A percentile compares a stretch with the other conserved stretches of the same genome.
Conservation (phyloP, 768 basidiomycete genomes). For the Boletales sp. region DNA sequence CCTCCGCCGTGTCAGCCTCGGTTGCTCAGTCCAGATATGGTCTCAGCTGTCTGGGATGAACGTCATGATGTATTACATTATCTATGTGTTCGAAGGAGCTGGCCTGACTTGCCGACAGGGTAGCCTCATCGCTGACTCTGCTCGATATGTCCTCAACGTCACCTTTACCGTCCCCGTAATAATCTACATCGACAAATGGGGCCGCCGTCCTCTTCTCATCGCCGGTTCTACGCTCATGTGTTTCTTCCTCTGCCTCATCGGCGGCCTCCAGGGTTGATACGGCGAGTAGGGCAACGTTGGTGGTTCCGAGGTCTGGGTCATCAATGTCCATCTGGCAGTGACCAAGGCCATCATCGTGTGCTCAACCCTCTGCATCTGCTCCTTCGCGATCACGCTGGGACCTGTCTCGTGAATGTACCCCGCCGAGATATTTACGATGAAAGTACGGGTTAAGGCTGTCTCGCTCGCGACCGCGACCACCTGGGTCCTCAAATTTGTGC, state of each 20-base stretch:
- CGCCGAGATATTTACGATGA: slow-evolving; percentile 67
- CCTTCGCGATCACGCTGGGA: slow-evolving; percentile 73
- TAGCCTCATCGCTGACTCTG: slow-evolving; percentile 71
- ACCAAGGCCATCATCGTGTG: slow-evolving; percentile 75
- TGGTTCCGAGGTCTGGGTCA: slow-evolving; percentile 53
- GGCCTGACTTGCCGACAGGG: slow-evolving; percentile 72
- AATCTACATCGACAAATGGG: slow-evolving; percentile 73
- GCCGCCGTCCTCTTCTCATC: slow-evolving; percentile 73
- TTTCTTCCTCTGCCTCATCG: slow-evolving; percentile 75
- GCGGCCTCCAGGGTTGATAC: slow-evolving; percentile 65
- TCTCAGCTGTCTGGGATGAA: slow-evolving; percentile 76
- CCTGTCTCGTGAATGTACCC: slow-evolving; percentile 75
- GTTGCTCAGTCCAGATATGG: slow-evolving; percentile 76
- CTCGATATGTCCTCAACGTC: slow-evolving; percentile 50
- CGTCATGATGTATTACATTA: slow-evolving; percentile 64
- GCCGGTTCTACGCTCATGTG: slow-evolving; percentile 66
- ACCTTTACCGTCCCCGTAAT: slow-evolving; percentile 43
- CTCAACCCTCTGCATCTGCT: slow-evolving; percentile 75
- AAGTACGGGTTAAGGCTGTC: slow-evolving; percentile 62
- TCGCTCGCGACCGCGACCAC: slow-evolving; percentile 42
- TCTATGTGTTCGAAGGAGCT: slow-evolving; percentile 75
- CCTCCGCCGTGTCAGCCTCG: slow-evolving; percentile 67
- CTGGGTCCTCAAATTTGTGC: slow-evolving; percentile 71
- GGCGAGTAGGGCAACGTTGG: slow-evolving; percentile 58
- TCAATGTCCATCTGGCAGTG: slow-evolving; percentile 47